A percentile compares a stretch with the other conserved stretches of the same genome.
Conservation (phyloP, 2,329 filamentous ascomycete genomes). For the Penicillium janthinellum region DNA sequence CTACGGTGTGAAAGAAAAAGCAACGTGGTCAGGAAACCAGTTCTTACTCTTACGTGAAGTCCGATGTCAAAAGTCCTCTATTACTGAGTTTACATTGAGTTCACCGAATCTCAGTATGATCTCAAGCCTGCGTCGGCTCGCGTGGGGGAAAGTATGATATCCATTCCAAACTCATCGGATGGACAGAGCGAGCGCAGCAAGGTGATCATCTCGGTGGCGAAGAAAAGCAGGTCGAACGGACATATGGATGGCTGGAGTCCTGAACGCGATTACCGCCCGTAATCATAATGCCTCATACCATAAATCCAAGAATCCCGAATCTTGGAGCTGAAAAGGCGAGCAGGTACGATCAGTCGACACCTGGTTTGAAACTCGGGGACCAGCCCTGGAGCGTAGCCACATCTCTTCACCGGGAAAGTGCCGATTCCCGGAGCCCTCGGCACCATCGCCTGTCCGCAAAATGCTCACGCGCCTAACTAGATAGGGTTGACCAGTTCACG, state of each 20-base stretch:
- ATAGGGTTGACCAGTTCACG: slow-evolving; percentile 1
- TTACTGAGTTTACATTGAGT: background rate
- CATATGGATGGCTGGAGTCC: background rate
- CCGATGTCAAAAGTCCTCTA: background rate
- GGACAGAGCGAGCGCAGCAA: background rate
- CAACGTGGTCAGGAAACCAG: too few relatives aligned
- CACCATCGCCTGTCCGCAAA: slow-evolving; percentile 3
- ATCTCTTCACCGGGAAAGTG: slow-evolving; percentile 6
- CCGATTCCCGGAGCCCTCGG: background rate
- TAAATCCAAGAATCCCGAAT: background rate
- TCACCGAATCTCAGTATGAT: background rate
- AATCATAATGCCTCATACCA: background rate
- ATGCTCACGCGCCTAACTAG: too few relatives aligned
- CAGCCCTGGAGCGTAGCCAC: background rate
- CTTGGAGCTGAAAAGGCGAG: too few relatives aligned
- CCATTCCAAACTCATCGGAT: background rate
- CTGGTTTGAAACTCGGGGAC: too few relatives aligned
- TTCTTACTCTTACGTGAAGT: background rate
- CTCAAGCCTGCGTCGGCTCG: background rate
- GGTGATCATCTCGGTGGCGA: background rate
- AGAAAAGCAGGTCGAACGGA: background rate
- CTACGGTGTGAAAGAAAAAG: too few relatives aligned
- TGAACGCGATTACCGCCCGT: background rate
- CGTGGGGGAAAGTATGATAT: background rate
- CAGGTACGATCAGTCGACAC: too few relatives aligned